Conservation (phyloP, 1,284 basidiomycete genomes). For the Thelephora terrestris region DNA sequence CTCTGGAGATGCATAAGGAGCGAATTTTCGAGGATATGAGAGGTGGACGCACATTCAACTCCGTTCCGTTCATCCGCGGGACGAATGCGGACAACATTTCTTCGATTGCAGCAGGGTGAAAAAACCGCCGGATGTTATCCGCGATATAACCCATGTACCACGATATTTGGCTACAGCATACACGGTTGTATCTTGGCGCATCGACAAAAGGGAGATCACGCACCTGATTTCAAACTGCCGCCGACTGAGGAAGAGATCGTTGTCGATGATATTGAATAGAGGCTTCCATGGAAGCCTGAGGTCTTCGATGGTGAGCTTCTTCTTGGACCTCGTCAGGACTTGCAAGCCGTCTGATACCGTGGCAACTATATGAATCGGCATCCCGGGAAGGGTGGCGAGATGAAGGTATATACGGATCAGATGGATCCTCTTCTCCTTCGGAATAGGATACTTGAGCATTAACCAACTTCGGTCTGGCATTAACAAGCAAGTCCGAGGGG, state of each 20-base stretch:
- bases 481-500: slow-evolving; percentile 9
- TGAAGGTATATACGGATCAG: slow-evolving; percentile 79
- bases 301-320: slow-evolving; percentile 70
- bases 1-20: slow-evolving; percentile 31
- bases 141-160: slow-evolving; percentile 83
- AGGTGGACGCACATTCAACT: slow-evolving; percentile 50
- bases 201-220: slow-evolving; percentile 18
- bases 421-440: slow-evolving; percentile 66
- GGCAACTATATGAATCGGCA: slow-evolving; percentile 48
- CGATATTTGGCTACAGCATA: slow-evolving; percentile 50
- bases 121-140: slow-evolving; percentile 77
- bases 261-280: slow-evolving; percentile 69
- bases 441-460: slow-evolving; percentile 80
- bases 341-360: slow-evolving; percentile 50
- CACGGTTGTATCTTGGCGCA: slow-evolving; percentile 5
- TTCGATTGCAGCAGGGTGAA: slow-evolving; percentile 80
- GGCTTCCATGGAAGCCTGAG: slow-evolving; percentile 86
- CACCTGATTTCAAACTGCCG: slow-evolving; percentile 76
- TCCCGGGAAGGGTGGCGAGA: slow-evolving; percentile 48
- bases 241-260: slow-evolving; percentile 78
- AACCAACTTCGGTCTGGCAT: slow-evolving; percentile 46
- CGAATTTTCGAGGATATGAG: not conserved
- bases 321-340: slow-evolving; percentile 54
- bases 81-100: slow-evolving; percentile 84
- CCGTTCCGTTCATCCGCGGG: slow-evolving; percentile 66